phyloP scores from a whole-genome alignment of 139 green algal species.

The Chlamydomonas applanata region DNA sequence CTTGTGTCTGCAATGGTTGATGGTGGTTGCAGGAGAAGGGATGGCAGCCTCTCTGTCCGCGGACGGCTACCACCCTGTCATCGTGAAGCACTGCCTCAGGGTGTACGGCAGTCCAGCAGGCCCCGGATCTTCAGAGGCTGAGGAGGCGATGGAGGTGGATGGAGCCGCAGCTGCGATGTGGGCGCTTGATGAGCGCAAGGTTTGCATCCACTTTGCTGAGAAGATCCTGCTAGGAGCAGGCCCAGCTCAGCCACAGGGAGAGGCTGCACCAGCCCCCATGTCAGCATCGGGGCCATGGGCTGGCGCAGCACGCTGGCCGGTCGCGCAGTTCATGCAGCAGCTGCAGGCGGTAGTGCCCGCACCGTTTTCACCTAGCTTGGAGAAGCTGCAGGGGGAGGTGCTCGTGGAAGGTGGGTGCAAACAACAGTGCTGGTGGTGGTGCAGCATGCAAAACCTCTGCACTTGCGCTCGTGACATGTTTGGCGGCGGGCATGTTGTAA shows the following conservation, averaged over 20 bases:
- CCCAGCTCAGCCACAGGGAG: not conserved
- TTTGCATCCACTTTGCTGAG: conserved; percentile 45
- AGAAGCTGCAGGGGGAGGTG: conserved; percentile 45
- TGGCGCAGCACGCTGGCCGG: not conserved
- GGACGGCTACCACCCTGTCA: conserved; percentile 33
- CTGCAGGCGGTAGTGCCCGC: conserved; percentile 23
- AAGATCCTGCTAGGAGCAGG: conserved; percentile 26
- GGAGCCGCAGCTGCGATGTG: not conserved
- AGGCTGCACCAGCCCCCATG: conserved; percentile 4
- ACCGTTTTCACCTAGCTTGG: conserved; percentile 32
- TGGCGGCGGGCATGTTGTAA: no score
- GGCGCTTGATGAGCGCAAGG: conserved; percentile 23
- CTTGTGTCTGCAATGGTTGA: no score
- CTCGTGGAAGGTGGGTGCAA: conserved; percentile 27
- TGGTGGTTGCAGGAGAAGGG: not conserved
- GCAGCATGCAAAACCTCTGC: no score
- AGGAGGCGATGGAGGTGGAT: not conserved
- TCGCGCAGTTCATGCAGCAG: not conserved
- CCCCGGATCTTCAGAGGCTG: not conserved
- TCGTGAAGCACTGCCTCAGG: conserved; percentile 53
- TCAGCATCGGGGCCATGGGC: not conserved
- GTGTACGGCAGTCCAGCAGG: conserved; percentile 28
- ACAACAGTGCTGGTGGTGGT: not conserved
- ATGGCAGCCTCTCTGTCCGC: conserved; percentile 5
- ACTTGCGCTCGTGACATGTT: no score